Base-by-base conservation (phyloP, 441 rosid species). In the Gossypium trilobum region DNA sequence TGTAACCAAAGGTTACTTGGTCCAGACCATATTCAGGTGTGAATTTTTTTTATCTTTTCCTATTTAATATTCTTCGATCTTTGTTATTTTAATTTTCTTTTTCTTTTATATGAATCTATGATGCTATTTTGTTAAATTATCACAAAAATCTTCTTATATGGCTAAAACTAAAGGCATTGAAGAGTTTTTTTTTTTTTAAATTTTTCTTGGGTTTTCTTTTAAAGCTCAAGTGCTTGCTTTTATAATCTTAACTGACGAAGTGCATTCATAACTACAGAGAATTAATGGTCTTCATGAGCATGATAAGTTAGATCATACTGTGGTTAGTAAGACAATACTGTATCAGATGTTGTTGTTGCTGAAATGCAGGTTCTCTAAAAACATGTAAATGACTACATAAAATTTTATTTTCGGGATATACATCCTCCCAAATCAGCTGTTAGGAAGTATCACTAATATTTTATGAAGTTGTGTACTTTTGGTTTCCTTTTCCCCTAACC, bases 21-120 rank as follows among this genome's bases (percentile, higher is more conserved):
- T 79, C 93, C 93, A 31, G 93, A 88, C 77, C 93, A 88, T 82
- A 88, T 87, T 77, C 93, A 87, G 93, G 93, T 87, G 76, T 79
- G 67, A 55, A 2, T 59, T 3, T 57, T 31, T 36, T 75, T 54
- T 4, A 25, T 33, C 23, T 46, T 73, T 54, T 51, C 8, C 54
- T 33, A 11, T 20, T 57, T 19, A 42, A 11, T 64, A 14, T 9
- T 71, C 55, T 71, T 57, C 22, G 39, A 42, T 9, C 3, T 19
- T 33, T 19, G 63, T 70, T 69, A 29, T 31, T 33, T 55, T 42
- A 55, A 10, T 33, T 55, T 4, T 8, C 2, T 68, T 68, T 29
- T 66, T 36, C 44, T 2, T 13, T 14, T 14, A 51, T 68, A 50
- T 9, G 14, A 6, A 68, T 68, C 14, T 50, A 27, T 4, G 58